Conservation (phyloP, 225 moss, liverwort and hornwort genomes). For the Bryoerythrophyllum caledonicum region DNA sequence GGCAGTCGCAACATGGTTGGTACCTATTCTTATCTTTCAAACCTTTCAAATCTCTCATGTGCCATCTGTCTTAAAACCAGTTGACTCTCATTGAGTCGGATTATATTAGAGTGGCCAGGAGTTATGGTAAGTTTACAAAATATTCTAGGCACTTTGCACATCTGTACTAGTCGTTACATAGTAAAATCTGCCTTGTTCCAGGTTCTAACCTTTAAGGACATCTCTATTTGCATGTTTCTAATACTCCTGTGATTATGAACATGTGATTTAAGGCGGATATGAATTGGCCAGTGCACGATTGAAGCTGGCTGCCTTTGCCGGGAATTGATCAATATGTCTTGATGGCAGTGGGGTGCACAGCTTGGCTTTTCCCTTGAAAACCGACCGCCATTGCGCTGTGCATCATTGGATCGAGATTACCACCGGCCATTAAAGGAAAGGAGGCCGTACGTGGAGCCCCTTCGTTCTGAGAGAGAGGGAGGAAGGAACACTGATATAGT, state of each 20-base stretch:
- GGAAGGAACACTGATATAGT: constrained; percentile 26
- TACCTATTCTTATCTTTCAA: constrained; percentile 44
- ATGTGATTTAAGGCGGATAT: neutral
- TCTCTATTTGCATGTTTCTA: constrained; percentile 2
- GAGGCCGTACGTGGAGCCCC: constrained; percentile 38
- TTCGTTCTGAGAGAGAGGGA: constrained; percentile 21
- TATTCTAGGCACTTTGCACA: no score
- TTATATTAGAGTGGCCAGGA: no score
- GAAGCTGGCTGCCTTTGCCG: constrained; percentile 18
- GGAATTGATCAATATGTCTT: constrained; percentile 27
- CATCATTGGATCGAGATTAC: constrained; percentile 41
- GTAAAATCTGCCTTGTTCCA: no score
- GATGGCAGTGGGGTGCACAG: constrained; percentile 34
- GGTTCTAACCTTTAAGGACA: no score
- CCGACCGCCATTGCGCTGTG: constrained; percentile 37
- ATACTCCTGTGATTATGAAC: neutral
- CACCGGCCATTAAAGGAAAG: constrained; percentile 32
- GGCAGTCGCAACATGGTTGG: constrained; percentile 52
- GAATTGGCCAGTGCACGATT: constrained; percentile 22
- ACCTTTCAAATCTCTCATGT: constrained; percentile 35
- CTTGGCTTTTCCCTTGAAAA: constrained; percentile 47
- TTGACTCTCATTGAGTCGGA: constrained; percentile 22
- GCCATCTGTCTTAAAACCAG: constrained; percentile 21
- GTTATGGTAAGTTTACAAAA: no score
- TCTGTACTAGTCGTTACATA: no score